Conservation (phyloP, 169 alveolate species). For the Plasmodium coatneyi region DNA sequence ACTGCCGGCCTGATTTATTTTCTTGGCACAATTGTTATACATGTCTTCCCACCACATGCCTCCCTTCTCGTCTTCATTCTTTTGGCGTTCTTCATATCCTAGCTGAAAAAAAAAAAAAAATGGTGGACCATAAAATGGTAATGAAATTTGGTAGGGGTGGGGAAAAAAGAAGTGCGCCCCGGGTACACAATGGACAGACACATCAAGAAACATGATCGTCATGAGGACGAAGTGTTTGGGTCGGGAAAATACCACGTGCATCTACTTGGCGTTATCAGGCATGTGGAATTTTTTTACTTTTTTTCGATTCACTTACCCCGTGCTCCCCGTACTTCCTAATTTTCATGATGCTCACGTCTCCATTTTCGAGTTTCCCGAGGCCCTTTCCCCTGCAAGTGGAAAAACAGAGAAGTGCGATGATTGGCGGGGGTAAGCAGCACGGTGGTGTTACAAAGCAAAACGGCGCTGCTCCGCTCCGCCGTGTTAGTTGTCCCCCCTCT, state of each 20-base stretch:
- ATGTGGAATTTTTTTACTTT: neutral
- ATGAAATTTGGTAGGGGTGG: neutral
- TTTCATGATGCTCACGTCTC: conserved; percentile 45
- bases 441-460: neutral
- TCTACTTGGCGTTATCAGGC: neutral
- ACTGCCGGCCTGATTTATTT: neutral
- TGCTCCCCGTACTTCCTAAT: conserved; percentile 73
- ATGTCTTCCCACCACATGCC: conserved; percentile 71
- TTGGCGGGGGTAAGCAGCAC: neutral
- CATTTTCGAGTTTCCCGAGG: conserved; percentile 69
- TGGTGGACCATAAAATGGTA: neutral
- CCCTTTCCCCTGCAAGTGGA: conserved; percentile 57
- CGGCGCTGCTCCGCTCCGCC: neutral
- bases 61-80: conserved; percentile 6
- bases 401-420: conserved; percentile 4
- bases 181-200: neutral
- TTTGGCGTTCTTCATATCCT: conserved; percentile 38
- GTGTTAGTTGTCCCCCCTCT: neutral
- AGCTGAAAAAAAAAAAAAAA: conserved; percentile 11
- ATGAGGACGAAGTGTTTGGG: neutral
- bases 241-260: neutral
- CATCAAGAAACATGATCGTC: neutral
- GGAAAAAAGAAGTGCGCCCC: neutral
- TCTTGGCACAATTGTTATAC: conserved; percentile 65
- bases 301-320: conserved; percentile 37